Conservation (phyloP, 2,329 filamentous ascomycete genomes). For the Seiridium cupressi region DNA sequence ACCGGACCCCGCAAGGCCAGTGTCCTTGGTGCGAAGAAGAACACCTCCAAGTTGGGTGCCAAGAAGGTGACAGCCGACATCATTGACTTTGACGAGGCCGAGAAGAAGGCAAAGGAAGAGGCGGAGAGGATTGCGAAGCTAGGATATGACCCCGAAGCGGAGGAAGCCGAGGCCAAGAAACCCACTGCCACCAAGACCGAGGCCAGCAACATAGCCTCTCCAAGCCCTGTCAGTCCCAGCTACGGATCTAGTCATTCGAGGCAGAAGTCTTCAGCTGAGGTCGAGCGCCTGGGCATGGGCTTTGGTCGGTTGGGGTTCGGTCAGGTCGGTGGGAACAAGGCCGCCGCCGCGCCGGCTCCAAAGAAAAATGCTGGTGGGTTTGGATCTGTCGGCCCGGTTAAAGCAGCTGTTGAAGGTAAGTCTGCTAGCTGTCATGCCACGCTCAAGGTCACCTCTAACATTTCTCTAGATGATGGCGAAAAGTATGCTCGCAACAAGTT, state of each 20-base stretch:
- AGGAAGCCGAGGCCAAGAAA: slow-evolving; percentile 54
- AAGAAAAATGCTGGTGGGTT: slow-evolving; percentile 83
- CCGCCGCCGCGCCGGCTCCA: slow-evolving; percentile 44
- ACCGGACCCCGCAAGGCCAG: slow-evolving; percentile 75
- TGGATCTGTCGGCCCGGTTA: slow-evolving; percentile 77
- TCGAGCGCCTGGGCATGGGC: slow-evolving; percentile 89
- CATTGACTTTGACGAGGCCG: slow-evolving; percentile 96
- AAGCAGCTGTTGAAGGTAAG: slow-evolving; percentile 67
- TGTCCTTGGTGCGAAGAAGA: slow-evolving; percentile 83
- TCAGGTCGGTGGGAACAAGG: slow-evolving; percentile 68
- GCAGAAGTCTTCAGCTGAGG: slow-evolving; percentile 70
- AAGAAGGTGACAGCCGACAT: slow-evolving; percentile 82
- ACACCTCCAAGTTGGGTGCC: slow-evolving; percentile 72
- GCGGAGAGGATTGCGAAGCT: slow-evolving; percentile 93
- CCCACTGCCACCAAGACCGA: slow-evolving; percentile 33
- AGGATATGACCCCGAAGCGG: slow-evolving; percentile 91
- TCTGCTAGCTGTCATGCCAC: background rate
- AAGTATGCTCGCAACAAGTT: slow-evolving; percentile 87
- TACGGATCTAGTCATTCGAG: slow-evolving; percentile 62
- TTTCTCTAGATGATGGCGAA: slow-evolving; percentile 66
- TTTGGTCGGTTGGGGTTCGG: slow-evolving; percentile 84
- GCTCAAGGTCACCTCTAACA: background rate
- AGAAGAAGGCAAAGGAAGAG: slow-evolving; percentile 96
- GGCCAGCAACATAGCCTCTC: slow-evolving; percentile 64
- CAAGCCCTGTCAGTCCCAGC: slow-evolving; percentile 73